phyloP scores from a whole-genome alignment of 1,284 basidiomycete species.

The Malassezia furfur region DNA sequence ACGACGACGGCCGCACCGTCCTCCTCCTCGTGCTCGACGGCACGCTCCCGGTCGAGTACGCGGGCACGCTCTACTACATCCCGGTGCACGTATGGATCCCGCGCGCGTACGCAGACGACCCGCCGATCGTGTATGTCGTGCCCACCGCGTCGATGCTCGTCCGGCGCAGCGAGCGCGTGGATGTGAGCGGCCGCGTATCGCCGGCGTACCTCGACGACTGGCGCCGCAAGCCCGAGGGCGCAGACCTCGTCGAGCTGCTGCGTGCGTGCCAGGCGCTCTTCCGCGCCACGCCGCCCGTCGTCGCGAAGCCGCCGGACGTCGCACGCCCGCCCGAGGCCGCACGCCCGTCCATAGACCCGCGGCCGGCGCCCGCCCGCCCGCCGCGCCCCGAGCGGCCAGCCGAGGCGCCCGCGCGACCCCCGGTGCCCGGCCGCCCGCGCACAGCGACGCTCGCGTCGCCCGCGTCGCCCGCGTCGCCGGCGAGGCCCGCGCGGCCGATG shows the following conservation, averaged over 20 bases:
- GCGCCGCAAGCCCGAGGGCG: conserved; percentile 52
- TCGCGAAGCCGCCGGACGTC: conserved; percentile 63
- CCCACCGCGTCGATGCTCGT: conserved; percentile 90
- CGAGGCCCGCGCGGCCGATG: conserved; percentile 67
- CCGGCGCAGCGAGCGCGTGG: conserved; percentile 64
- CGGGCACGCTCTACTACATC: conserved; percentile 76
- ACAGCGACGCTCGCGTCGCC: neutral
- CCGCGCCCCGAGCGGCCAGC: conserved; percentile 15
- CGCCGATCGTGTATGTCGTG: conserved; percentile 85
- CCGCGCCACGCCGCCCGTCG: conserved; percentile 75
- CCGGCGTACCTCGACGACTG: conserved; percentile 66
- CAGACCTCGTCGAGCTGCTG: conserved; percentile 55
- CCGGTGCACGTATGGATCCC: conserved; percentile 72
- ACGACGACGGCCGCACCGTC: conserved; percentile 85
- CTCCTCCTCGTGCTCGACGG: conserved; percentile 82
- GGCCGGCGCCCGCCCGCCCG: conserved; percentile 24
- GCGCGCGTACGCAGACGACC: conserved; percentile 50
- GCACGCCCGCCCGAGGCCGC: no score
- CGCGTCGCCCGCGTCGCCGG: neutral
- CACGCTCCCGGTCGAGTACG: conserved; percentile 75
- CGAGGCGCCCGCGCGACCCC: neutral
- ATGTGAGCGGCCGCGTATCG: conserved; percentile 68
- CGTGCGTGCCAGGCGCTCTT: conserved; percentile 71
- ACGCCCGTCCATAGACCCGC: conserved; percentile 1
- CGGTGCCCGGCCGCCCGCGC: neutral